Evolutionary conservation across 2,329 filamentous ascomycete species (phyloP).

Genomic region (Botrytis aclada): DNA sequence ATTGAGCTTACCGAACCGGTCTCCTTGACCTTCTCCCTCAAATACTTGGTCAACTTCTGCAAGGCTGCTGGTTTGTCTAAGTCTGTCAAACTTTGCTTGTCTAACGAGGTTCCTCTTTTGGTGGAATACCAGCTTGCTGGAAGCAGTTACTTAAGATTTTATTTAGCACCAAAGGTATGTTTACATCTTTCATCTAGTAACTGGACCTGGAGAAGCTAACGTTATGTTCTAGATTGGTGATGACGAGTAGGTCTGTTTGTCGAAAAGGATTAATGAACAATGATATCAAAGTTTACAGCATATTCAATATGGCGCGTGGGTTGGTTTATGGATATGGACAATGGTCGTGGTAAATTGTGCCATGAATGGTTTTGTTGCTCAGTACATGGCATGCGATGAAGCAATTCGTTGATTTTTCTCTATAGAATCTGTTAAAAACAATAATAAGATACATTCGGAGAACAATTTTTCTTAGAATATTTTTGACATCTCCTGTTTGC

Average conservation of each 20-base stretch:
- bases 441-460: constrained; percentile 2
- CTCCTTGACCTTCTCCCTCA: constrained; percentile 92
- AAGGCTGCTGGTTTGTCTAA: constrained; percentile 84
- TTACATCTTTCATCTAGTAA: no score
- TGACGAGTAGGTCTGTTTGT: constrained; percentile 49
- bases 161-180: constrained; percentile 90
- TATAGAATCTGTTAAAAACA: constrained; percentile 1
- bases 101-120: constrained; percentile 90
- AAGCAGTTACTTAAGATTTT: constrained; percentile 91
- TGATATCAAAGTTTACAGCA: constrained; percentile 32
- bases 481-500: not conserved
- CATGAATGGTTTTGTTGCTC: constrained; percentile 12
- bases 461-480: not conserved
- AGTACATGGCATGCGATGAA: constrained; percentile 3
- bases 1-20: constrained; percentile 93
- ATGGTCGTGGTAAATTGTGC: constrained; percentile 12
- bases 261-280: constrained; percentile 31
- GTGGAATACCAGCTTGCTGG: constrained; percentile 84
- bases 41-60: constrained; percentile 99
- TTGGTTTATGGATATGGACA: constrained; percentile 36
- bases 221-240: constrained; percentile 59
- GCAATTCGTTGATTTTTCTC: not conserved
- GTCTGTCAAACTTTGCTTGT: constrained; percentile 87
- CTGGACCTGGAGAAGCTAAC: constrained; percentile 23
- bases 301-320: constrained; percentile 35